phyloP scores from a whole-genome alignment of 2,329 filamentous ascomycete species.

The Trichoderma arundinaceum region DNA sequence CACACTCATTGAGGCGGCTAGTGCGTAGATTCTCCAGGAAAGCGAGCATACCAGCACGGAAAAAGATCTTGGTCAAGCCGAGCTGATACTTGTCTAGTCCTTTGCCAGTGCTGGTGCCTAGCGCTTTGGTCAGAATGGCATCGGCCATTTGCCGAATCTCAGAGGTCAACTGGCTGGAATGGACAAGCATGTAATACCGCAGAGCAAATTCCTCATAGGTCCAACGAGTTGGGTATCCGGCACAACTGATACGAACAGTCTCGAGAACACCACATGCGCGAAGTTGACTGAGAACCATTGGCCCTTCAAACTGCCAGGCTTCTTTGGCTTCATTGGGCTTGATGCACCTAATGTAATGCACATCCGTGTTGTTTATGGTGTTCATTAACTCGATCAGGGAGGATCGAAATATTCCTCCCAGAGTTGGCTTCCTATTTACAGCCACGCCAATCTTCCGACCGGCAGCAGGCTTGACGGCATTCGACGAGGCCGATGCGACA shows the following conservation, averaged over 20 bases:
- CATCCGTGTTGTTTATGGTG: constrained; percentile 97
- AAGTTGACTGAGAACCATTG: constrained; percentile 97
- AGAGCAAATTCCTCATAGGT: constrained; percentile 98
- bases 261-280: constrained; percentile 98
- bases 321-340: constrained; percentile 98
- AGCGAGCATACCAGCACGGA: constrained; percentile 97
- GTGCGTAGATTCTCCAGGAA: constrained; percentile 96
- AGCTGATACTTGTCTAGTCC: constrained; percentile 94
- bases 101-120: constrained; percentile 76
- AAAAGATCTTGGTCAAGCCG: constrained; percentile 98
- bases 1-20: constrained; percentile 86
- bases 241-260: constrained; percentile 95
- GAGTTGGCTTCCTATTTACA: constrained; percentile 92
- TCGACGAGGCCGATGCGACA: constrained; percentile 64
- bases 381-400: constrained; percentile 97
- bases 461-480: constrained; percentile 78
- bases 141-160: constrained; percentile 95
- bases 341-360: constrained; percentile 98
- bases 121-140: constrained; percentile 84
- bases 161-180: constrained; percentile 85
- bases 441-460: constrained; percentile 89
- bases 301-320: constrained; percentile 97
- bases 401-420: constrained; percentile 98
- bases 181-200: constrained; percentile 97
- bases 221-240: constrained; percentile 96